Conservation (phyloP, 306 rosid genomes). For the Cucumis sativus region DNA sequence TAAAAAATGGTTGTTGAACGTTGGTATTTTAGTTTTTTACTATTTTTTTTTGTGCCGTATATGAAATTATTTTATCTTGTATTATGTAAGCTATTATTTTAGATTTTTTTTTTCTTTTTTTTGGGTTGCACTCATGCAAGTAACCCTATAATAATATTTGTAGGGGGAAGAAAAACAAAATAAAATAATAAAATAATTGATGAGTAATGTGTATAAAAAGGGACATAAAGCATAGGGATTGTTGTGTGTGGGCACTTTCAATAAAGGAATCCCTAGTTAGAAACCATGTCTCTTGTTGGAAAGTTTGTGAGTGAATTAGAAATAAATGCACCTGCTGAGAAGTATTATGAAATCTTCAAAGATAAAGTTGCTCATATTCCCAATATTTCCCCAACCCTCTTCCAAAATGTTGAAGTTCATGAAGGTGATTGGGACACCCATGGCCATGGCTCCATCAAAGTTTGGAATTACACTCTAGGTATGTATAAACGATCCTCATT, state of each 20-base stretch:
- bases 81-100: too few species aligned
- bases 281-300: neutral
- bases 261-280: neutral
- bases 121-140: too few species aligned
- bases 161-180: too few species aligned
- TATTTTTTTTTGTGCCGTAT: too few species aligned
- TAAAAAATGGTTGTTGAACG: too few species aligned
- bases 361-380: neutral
- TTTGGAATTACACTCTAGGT: slow-evolving; percentile 10
- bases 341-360: too few species aligned
- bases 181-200: too few species aligned
- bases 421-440: neutral
- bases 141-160: too few species aligned
- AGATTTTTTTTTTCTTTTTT: too few species aligned
- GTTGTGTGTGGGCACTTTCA: too few species aligned
- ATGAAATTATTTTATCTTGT: too few species aligned
- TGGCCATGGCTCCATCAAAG: neutral
- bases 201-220: neutral
- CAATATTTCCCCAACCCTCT: neutral
- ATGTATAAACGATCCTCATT: neutral
- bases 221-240: neutral
- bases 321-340: neutral
- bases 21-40: too few species aligned
- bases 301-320: neutral
- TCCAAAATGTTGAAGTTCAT: neutral